Evolutionary conservation across 352 stramenopile genomes (phyloP).

Genomic region (Phytopythium mirpurense): DNA sequence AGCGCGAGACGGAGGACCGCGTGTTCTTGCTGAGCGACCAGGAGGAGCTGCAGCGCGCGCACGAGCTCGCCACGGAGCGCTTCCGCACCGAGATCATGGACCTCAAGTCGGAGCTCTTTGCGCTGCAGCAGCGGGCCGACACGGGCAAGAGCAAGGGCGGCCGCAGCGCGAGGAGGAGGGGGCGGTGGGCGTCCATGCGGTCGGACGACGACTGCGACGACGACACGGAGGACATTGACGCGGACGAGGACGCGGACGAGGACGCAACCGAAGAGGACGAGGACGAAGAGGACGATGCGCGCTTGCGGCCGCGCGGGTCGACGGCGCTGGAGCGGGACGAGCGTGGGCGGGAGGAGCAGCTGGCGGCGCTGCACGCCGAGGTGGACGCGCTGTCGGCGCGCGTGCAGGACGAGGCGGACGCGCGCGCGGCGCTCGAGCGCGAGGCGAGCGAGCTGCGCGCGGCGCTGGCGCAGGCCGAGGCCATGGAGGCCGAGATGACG

Average conservation of each 20-base stretch:
- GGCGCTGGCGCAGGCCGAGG: constrained; percentile 52
- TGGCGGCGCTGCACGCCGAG: constrained; percentile 61
- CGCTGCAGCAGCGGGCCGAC: constrained; percentile 63
- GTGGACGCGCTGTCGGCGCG: constrained; percentile 56
- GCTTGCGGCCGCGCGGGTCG: constrained; percentile 29
- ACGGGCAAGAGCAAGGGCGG: constrained; percentile 8
- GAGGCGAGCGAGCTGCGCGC: constrained; percentile 56
- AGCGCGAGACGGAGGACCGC: constrained; percentile 84
- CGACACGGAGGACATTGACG: constrained; percentile 20
- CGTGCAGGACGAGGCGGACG: constrained; percentile 63
- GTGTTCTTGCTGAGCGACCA: constrained; percentile 81
- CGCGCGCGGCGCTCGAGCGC: constrained; percentile 43
- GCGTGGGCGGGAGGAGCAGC: constrained; percentile 54
- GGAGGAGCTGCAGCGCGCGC: constrained; percentile 74
- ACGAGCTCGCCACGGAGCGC: constrained; percentile 71
- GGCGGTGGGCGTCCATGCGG: constrained; percentile 25
- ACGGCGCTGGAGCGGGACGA: constrained; percentile 58
- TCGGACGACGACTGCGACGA: constrained; percentile 17
- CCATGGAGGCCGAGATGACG: constrained; percentile 69
- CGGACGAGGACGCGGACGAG: constrained; percentile 19
- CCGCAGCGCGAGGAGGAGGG: no score
- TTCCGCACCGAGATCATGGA: constrained; percentile 83
- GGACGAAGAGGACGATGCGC: constrained; percentile 17
- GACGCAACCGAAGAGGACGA: no score
- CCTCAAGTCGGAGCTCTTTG: constrained; percentile 80